phyloP scores from a whole-genome alignment of 164 flowering plant species.

The Aristolochia contorta region DNA sequence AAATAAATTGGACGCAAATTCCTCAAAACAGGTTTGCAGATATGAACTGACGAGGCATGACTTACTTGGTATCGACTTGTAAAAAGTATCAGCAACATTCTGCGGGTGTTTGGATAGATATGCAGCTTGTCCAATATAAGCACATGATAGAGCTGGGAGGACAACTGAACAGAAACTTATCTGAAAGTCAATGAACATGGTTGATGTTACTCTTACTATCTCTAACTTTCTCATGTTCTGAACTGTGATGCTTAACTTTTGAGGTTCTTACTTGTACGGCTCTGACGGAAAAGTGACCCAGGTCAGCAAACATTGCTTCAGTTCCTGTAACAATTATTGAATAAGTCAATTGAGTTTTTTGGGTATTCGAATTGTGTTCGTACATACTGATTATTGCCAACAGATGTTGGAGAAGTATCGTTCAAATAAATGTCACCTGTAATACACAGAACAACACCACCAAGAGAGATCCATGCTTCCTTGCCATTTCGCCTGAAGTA shows the following conservation, averaged over 20 bases:
- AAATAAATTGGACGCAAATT: too few relatives aligned
- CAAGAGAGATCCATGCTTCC: slow-evolving; percentile 70
- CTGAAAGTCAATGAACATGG: slow-evolving; percentile 21
- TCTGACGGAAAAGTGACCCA: slow-evolving; percentile 64
- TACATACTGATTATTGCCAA: not conserved
- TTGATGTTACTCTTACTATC: not conserved
- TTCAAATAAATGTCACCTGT: slow-evolving; percentile 34
- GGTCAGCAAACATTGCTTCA: slow-evolving; percentile 92
- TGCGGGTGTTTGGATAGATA: slow-evolving; percentile 37
- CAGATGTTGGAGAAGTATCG: not conserved
- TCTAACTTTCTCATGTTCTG: not conserved
- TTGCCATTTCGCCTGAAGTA: slow-evolving; percentile 60
- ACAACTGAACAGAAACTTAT: slow-evolving; percentile 41
- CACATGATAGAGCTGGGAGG: slow-evolving; percentile 40
- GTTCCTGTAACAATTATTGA: slow-evolving; percentile 38
- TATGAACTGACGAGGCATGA: not conserved
- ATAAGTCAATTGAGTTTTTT: too few relatives aligned
- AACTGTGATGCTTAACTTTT: not conserved
- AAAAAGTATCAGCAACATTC: slow-evolving; percentile 37
- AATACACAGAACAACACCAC: slow-evolving; percentile 67
- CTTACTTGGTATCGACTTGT: slow-evolving; percentile 44
- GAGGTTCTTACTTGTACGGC: slow-evolving; percentile 49
- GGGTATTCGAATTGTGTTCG: not conserved
- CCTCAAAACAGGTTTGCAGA: too few relatives aligned
- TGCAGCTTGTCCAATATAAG: slow-evolving; percentile 68